Percentiles rank a stretch among this genome's conserved stretches.
Conservation (phyloP, 2,329 filamentous ascomycete genomes). For the Fusarium proliferatum region DNA sequence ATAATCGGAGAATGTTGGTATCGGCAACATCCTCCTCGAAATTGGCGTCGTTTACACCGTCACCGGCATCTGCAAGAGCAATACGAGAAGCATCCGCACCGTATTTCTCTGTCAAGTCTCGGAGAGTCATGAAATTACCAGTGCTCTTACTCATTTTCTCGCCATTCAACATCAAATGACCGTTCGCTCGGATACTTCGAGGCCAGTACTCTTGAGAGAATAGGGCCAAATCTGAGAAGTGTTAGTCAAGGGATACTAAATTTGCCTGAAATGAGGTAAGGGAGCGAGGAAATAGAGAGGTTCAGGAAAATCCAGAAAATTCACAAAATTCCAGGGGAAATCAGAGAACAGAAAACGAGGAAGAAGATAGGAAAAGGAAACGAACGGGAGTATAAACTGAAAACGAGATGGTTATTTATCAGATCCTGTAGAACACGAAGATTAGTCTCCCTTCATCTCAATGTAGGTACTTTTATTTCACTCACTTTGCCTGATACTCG, state of each 20-base stretch:
- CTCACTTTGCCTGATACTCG: constrained; percentile 80
- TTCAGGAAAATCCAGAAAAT: background rate
- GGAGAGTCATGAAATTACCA: constrained; percentile 94
- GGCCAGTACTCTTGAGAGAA: constrained; percentile 94
- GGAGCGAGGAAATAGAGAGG: background rate
- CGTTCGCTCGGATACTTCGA: constrained; percentile 84
- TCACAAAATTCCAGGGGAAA: background rate
- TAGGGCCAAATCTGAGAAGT: constrained; percentile 73
- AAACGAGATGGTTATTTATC: background rate
- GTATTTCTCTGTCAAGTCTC: constrained; percentile 88
- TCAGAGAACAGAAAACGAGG: background rate
- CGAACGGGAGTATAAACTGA: background rate
- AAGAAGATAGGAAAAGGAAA: background rate
- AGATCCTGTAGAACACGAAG: background rate
- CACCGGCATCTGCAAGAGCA: constrained; percentile 92
- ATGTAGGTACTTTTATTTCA: background rate
- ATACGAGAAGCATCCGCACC: constrained; percentile 93
- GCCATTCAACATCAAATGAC: constrained; percentile 92
- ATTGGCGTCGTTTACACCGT: constrained; percentile 95
- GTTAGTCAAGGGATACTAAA: background rate
- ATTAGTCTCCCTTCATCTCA: background rate
- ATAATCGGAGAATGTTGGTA: constrained; percentile 87
- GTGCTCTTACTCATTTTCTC: constrained; percentile 99
- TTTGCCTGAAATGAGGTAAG: background rate
- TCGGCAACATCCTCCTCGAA: constrained; percentile 97